Evolutionary conservation across 257 asterid species (phyloP).

Genomic region (Solanum tarapatanum): DNA sequence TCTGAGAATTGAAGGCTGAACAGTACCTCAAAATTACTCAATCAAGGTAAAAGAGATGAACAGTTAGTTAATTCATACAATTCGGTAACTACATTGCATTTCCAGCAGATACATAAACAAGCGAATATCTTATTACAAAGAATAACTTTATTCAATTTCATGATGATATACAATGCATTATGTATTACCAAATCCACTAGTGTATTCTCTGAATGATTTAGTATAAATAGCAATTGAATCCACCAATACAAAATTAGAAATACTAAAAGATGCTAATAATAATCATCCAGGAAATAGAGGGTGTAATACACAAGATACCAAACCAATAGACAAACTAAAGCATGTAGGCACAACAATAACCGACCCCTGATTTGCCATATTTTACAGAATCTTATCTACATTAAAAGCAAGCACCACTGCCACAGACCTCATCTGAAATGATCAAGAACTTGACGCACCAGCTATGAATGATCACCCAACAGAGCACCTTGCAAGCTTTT

Average conservation of each 20-base stretch:
- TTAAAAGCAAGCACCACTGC: not conserved
- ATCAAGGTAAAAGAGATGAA: not conserved
- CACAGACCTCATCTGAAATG: not conserved
- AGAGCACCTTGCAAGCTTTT: conserved; percentile 43
- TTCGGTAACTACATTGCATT: not conserved
- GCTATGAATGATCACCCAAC: conserved; percentile 17
- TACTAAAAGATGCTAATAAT: not conserved
- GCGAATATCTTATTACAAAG: not conserved
- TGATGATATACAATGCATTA: not conserved
- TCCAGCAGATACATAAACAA: not conserved
- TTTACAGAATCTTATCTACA: not conserved
- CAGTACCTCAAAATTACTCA: not conserved
- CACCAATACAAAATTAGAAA: not conserved
- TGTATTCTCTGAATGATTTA: not conserved
- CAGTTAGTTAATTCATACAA: not conserved
- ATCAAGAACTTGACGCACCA: not conserved
- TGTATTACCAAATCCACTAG: not conserved
- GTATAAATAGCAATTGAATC: not conserved
- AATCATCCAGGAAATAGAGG: not conserved
- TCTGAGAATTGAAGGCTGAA: not conserved
- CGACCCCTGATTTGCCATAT: not conserved
- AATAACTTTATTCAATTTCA: not conserved
- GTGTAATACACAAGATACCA: not conserved
- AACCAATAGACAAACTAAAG: not conserved
- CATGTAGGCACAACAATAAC: not conserved